Conservation (phyloP, 768 basidiomycete genomes). For the Tephrocybe sp. region DNA sequence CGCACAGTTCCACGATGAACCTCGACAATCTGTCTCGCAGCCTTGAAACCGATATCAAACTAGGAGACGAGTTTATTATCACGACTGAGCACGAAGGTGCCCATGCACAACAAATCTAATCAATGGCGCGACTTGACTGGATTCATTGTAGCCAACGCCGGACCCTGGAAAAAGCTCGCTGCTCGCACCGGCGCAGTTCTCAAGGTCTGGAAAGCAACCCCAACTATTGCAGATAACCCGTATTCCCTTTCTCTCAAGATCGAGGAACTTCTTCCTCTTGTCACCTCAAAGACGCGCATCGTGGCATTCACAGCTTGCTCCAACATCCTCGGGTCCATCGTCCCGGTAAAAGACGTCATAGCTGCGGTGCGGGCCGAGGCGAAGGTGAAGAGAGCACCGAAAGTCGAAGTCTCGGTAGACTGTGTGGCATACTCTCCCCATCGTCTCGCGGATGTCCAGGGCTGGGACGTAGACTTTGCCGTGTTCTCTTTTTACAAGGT, state of each 20-base stretch:
- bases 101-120: not conserved
- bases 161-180: conserved; percentile 77
- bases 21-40: conserved; percentile 69
- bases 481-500: conserved; percentile 81
- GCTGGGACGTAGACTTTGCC: conserved; percentile 77
- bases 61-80: conserved; percentile 75
- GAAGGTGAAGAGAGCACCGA: conserved; percentile 48
- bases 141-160: conserved; percentile 57
- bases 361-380: conserved; percentile 52
- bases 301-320: conserved; percentile 76
- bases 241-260: conserved; percentile 60
- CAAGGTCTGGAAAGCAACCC: conserved; percentile 58
- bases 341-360: conserved; percentile 59
- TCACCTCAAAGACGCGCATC: conserved; percentile 66
- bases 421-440: conserved; percentile 83
- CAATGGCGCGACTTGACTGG: not conserved
- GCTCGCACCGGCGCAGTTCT: conserved; percentile 50
- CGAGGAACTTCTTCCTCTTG: conserved; percentile 58
- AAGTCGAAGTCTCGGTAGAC: conserved; percentile 70
- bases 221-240: conserved; percentile 55
- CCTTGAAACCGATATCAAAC: conserved; percentile 51
- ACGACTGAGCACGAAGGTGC: conserved; percentile 80
- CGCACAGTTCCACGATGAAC: conserved; percentile 65
- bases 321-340: conserved; percentile 69
- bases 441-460: conserved; percentile 65